Percentiles rank a stretch among this genome's conserved stretches.
These are phyloP conservation scores for Colletotrichum higginsianum DNA, from an alignment of 2,329 filamentous ascomycete genomes.

Conservation along the genomic window DNA sequence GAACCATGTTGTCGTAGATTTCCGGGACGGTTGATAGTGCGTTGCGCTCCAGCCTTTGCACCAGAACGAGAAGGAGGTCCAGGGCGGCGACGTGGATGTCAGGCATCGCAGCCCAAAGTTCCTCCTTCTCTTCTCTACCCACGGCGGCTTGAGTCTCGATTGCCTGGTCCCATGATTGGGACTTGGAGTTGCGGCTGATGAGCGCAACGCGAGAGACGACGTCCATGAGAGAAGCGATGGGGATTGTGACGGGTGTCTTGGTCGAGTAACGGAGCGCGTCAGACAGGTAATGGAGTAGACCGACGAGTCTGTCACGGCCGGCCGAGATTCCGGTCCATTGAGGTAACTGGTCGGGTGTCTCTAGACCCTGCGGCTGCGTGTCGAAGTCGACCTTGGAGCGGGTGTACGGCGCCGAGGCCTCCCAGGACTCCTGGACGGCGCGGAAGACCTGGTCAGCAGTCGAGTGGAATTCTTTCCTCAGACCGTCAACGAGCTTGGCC, in stretches of 20 bases:
- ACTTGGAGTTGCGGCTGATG: slow-evolving; percentile 68
- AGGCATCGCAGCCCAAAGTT: slow-evolving; percentile 81
- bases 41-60: slow-evolving; percentile 70
- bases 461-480: slow-evolving; percentile 76
- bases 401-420: slow-evolving; percentile 71
- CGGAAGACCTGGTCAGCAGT: slow-evolving; percentile 85
- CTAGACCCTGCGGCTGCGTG: slow-evolving; percentile 64
- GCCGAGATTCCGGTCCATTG: slow-evolving; percentile 82
- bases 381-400: slow-evolving; percentile 59
- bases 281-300: slow-evolving; percentile 76
- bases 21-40: slow-evolving; percentile 73
- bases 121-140: slow-evolving; percentile 84
- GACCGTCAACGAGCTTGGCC: slow-evolving; percentile 74
- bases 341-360: slow-evolving; percentile 68
- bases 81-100: slow-evolving; percentile 82
- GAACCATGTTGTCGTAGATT: slow-evolving; percentile 79
- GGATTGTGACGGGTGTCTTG: slow-evolving; percentile 75
- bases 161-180: slow-evolving; percentile 62
- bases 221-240: slow-evolving; percentile 78
- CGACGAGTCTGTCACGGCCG: slow-evolving; percentile 78
- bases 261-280: slow-evolving; percentile 76
- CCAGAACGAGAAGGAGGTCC: slow-evolving; percentile 70
- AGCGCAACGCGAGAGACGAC: slow-evolving; percentile 79
- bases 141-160: slow-evolving; percentile 81
- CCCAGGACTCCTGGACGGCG: slow-evolving; percentile 85